Conservation (phyloP, 768 basidiomycete species). For the Pleurotus djamor region DNA sequence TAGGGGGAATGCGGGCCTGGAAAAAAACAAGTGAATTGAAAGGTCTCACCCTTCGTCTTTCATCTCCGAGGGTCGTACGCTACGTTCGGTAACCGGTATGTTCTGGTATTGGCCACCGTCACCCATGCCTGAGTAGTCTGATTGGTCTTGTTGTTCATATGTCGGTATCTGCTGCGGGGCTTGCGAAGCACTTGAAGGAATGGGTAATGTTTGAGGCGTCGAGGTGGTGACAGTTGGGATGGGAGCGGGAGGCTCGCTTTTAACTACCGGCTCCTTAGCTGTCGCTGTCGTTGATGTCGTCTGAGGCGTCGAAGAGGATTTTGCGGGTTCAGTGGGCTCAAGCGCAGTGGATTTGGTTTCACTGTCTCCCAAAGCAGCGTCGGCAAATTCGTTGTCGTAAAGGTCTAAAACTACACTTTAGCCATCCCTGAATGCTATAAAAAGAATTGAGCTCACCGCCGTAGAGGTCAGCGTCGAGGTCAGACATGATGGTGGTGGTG, state of each 20-base stretch:
- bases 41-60: conserved; percentile 96
- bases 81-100: conserved; percentile 53
- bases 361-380: conserved; percentile 39
- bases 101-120: conserved; percentile 40
- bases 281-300: conserved; percentile 11
- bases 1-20: neutral
- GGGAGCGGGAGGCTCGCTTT: conserved; percentile 6
- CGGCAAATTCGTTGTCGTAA: conserved; percentile 64
- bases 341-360: conserved; percentile 3
- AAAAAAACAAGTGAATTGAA: neutral
- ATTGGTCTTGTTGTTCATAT: conserved; percentile 63
- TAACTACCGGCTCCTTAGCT: neutral
- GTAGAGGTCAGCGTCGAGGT: conserved; percentile 88
- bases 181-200: conserved; percentile 7
- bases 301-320: conserved; percentile 16
- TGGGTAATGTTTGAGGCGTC: conserved; percentile 16
- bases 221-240: conserved; percentile 8
- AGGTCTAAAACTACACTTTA: conserved; percentile 44
- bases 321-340: conserved; percentile 23
- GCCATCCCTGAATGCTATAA: neutral
- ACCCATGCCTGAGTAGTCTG: conserved; percentile 46
- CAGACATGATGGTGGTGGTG: conserved; percentile 51
- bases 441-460: conserved; percentile 55
- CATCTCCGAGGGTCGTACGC: conserved; percentile 85
- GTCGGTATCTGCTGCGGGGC: conserved; percentile 73